phyloP scores from a whole-genome alignment of 805 yeast species.

The Maudiozyma turicensis region DNA sequence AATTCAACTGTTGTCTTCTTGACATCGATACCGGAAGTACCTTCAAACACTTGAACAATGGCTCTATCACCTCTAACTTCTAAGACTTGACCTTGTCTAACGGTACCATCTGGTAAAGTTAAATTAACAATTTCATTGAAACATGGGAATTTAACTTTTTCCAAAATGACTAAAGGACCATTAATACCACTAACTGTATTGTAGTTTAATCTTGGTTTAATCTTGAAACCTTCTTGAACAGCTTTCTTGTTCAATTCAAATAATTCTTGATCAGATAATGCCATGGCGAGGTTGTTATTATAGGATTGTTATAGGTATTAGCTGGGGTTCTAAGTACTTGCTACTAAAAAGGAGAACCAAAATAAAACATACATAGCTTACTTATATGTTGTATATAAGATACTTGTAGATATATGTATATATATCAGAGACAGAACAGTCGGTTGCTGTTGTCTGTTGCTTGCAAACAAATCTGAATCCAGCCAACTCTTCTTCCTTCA shows the following conservation, averaged over 20 bases:
- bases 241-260: conserved; percentile 82
- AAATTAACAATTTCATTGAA: conserved; percentile 94
- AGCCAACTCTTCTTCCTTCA: too few species aligned
- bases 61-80: conserved; percentile 97
- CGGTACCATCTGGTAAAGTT: conserved; percentile 91
- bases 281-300: conserved; percentile 10
- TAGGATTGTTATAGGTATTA: too few species aligned
- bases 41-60: conserved; percentile 97
- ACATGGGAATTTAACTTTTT: conserved; percentile 79
- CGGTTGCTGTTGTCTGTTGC: too few species aligned
- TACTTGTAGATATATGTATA: too few species aligned
- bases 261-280: conserved; percentile 32
- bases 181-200: conserved; percentile 98
- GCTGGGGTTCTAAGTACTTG: too few species aligned
- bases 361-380: too few species aligned
- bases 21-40: conserved; percentile 97
- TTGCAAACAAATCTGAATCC: too few species aligned
- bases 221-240: conserved; percentile 81
- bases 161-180: conserved; percentile 92
- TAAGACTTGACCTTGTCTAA: conserved; percentile 94
- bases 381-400: too few species aligned
- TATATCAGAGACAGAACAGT: too few species aligned
- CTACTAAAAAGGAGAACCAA: too few species aligned
- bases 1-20: conserved; percentile 95
- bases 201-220: conserved; percentile 84